Conservation (phyloP, 1,139 yeast genomes). For the Yamadazyma aaseri region DNA sequence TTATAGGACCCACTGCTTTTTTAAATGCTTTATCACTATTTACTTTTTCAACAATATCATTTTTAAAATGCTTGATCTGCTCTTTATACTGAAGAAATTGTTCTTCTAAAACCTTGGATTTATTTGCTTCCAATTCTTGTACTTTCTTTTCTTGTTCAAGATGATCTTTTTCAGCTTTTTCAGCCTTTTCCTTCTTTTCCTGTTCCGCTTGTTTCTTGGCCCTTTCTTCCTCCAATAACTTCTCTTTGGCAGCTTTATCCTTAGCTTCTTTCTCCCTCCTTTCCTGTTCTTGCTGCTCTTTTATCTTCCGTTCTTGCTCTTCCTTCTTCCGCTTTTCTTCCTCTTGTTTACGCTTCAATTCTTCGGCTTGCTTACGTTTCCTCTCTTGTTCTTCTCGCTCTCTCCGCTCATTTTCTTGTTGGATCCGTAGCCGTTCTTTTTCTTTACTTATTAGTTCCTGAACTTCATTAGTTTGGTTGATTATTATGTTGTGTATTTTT, state of each 20-base stretch:
- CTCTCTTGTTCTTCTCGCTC: slow-evolving; percentile 13
- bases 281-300: slow-evolving; percentile 6
- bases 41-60: slow-evolving; percentile 51
- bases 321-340: slow-evolving; percentile 11
- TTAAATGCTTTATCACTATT: slow-evolving; percentile 41
- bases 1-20: slow-evolving; percentile 42
- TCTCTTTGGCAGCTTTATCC: slow-evolving; percentile 14
- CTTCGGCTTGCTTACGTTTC: slow-evolving; percentile 16
- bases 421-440: slow-evolving; percentile 17
- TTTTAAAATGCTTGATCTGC: slow-evolving; percentile 60
- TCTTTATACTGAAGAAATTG: slow-evolving; percentile 52
- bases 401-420: slow-evolving; percentile 15
- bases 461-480: slow-evolving; percentile 20
- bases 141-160: slow-evolving; percentile 11
- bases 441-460: slow-evolving; percentile 18
- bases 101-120: slow-evolving; percentile 39
- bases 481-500: slow-evolving; percentile 8
- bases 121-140: slow-evolving; percentile 26
- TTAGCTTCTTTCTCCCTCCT: slow-evolving; percentile 13
- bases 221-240: slow-evolving; percentile 9
- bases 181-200: slow-evolving; percentile 14
- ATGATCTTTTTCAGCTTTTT: slow-evolving; percentile 14
- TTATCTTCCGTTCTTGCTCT: slow-evolving; percentile 12
- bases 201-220: slow-evolving; percentile 15
- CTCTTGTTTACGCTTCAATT: slow-evolving; percentile 12